A percentile compares a stretch with the other conserved stretches of the same genome.
phyloP scores from a whole-genome alignment of 768 basidiomycete species.

The Tylopilus sp. region DNA sequence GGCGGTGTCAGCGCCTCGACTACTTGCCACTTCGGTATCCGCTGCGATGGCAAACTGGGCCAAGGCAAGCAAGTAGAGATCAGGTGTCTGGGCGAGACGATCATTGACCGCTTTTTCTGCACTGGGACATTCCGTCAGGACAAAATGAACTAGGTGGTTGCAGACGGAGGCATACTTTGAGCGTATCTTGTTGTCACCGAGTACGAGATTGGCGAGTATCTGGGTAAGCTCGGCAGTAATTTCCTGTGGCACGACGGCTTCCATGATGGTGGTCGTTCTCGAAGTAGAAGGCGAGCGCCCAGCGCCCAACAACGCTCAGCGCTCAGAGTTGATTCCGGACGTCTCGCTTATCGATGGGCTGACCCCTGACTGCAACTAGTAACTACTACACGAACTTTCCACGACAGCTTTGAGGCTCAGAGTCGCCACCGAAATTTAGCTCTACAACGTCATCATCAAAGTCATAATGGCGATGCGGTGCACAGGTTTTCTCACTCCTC shows the following conservation, averaged over 20 bases:
- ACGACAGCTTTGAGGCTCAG: too few relatives aligned
- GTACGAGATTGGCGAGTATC: slow-evolving; percentile 79
- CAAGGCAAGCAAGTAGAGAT: slow-evolving; percentile 74
- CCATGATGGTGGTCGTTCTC: slow-evolving; percentile 23
- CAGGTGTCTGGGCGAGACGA: slow-evolving; percentile 70
- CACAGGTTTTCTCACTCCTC: too few relatives aligned
- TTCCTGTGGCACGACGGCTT: slow-evolving; percentile 48
- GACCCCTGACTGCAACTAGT: too few relatives aligned
- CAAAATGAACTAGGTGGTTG: neutral
- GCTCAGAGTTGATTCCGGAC: neutral
- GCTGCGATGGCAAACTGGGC: slow-evolving; percentile 75
- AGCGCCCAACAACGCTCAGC: too few relatives aligned
- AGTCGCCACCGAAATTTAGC: too few relatives aligned
- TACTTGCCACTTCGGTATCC: slow-evolving; percentile 75
- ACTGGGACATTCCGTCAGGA: slow-evolving; percentile 33
- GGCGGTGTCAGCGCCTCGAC: neutral
- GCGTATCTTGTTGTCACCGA: slow-evolving; percentile 81
- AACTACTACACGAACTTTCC: too few relatives aligned
- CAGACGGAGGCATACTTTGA: slow-evolving; percentile 44
- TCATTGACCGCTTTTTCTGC: slow-evolving; percentile 84
- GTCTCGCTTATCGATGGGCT: too few relatives aligned
- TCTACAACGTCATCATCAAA: too few relatives aligned
- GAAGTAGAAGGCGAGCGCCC: too few relatives aligned
- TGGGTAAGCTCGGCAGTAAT: slow-evolving; percentile 76
- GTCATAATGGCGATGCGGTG: too few relatives aligned